phyloP scores from a whole-genome alignment of 495 filamentous ascomycete species.

The Xylaria cubensis region DNA sequence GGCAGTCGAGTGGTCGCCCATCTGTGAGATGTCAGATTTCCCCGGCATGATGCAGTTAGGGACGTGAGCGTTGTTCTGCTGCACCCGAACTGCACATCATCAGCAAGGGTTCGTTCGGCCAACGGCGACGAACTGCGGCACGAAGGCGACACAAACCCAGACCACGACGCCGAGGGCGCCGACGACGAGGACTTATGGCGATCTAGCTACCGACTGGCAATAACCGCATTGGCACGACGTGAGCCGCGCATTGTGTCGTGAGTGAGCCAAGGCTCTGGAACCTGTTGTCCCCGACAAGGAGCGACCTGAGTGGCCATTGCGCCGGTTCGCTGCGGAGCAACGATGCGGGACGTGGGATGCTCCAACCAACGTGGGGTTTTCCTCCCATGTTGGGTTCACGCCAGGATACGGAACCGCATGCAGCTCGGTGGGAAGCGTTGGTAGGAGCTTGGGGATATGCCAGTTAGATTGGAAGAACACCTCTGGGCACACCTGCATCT shows the following conservation, averaged over 20 bases:
- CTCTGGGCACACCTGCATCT: neutral
- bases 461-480: neutral
- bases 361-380: conserved; percentile 10
- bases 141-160: neutral
- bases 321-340: conserved; percentile 1
- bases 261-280: conserved; percentile 25
- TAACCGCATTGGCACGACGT: conserved; percentile 13
- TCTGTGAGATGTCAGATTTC: conserved; percentile 26
- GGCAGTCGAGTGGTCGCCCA: conserved; percentile 4
- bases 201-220: neutral
- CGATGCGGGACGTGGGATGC: conserved; percentile 14
- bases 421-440: neutral
- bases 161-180: neutral
- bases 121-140: neutral
- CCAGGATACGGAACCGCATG: neutral
- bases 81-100: neutral
- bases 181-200: neutral
- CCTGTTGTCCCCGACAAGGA: neutral
- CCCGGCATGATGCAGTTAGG: conserved; percentile 12
- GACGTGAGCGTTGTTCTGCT: neutral
- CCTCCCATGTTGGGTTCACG: neutral
- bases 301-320: conserved; percentile 18
- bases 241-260: conserved; percentile 21
- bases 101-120: neutral
- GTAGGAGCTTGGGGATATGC: neutral